phyloP scores from a whole-genome alignment of 176 grass and related monocot genomes.

The Triticum urartu region DNA sequence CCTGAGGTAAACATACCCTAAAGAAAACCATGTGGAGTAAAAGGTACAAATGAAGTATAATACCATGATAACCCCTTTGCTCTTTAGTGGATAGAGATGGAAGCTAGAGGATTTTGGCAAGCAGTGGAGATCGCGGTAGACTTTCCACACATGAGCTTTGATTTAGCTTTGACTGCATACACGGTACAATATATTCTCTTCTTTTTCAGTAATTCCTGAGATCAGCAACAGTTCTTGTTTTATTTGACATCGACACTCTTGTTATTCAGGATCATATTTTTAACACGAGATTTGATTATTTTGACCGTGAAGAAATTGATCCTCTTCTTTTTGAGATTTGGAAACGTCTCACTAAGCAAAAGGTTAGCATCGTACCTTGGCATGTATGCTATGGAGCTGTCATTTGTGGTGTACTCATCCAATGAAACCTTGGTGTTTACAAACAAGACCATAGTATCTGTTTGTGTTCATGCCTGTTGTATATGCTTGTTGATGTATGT shows the following conservation, averaged over 20 bases:
- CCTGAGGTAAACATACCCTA: neutral
- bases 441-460: neutral
- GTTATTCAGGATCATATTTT: neutral
- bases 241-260: neutral
- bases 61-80: neutral
- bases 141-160: neutral
- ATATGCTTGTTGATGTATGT: neutral
- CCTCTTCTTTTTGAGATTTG: neutral
- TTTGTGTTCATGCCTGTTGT: neutral
- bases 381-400: neutral
- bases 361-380: neutral
- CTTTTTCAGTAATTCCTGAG: neutral
- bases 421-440: neutral
- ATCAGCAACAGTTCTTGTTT: neutral
- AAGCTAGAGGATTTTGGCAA: neutral
- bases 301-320: neutral
- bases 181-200: neutral
- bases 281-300: neutral
- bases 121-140: slow-evolving; percentile 15
- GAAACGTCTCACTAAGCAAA: neutral
- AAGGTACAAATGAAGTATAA: neutral
- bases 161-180: slow-evolving; percentile 16
- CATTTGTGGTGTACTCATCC: neutral
- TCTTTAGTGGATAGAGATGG: no score
- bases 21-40: neutral